Evolutionary conservation across 768 basidiomycete species (phyloP), one percentile per base, ranked within the genome.

Genomic region (Trametes cinnabarina): DNA sequence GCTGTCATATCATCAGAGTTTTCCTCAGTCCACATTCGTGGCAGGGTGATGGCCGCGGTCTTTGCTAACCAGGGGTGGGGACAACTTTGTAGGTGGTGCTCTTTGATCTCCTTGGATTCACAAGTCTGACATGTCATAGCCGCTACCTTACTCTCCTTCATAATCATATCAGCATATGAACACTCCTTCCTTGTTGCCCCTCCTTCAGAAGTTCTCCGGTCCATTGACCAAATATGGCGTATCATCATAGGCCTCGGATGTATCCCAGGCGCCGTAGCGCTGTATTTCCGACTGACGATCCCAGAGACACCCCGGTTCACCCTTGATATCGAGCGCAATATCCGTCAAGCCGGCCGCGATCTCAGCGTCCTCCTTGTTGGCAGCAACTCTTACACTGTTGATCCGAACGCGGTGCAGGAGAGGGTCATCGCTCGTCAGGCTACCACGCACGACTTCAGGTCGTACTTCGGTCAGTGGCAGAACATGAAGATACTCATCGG

Each of bases 401-500:
- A 88, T 62, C 79, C 81, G 3, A 84, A 87, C 43, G 79, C 82
- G 10, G 68, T 77, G 44, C 68, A 84, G 30, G 82, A 87, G 65
- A 82, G 82, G 41, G 73, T 76, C 43, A 68, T 69, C 14, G 73
- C 76, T 4, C 79, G 78, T 50, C 73, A 75, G 64, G 78, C 79
- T 6, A 65, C 72, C 15, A 62, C 68, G 47, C 46, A 61, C n/a
- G 80, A 82, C 76, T 97, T 97, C 75, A 0, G 67, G 0, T 58
- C 60, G 0, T 77, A 92, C 76, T 94, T 92, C 68, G 72, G 82
- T 47, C 74, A 87, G 65, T 88, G 87, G 87, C 66, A 85, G 71
- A 92, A 96, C 71, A 71, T 80, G 63, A 95, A 94, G 74, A 74
- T 93, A 50, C 80, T 95, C 54, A 71, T 95, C 46, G 94, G 92